These are phyloP conservation scores for Fragilariopsis cylindrus DNA, from an alignment of 108 stramenopile species.

Conservation along the genomic window DNA sequence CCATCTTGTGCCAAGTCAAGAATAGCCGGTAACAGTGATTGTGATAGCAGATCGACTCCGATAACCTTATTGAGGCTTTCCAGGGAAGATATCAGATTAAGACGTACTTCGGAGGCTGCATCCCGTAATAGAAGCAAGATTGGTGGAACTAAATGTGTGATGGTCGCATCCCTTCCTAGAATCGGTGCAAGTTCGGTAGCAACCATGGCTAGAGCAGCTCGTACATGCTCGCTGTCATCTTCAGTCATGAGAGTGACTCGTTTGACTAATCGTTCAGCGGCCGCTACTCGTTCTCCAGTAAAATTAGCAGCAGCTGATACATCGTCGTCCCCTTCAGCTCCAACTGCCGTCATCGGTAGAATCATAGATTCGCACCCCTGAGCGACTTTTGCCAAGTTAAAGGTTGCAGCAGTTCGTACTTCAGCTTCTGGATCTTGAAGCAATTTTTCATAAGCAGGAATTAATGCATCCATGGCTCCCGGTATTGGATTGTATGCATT, in stretches of 20 bases:
- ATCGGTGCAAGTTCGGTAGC: constrained; percentile 91
- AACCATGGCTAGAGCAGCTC: constrained; percentile 92
- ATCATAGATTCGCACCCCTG: constrained; percentile 42
- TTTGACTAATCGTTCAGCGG: constrained; percentile 76
- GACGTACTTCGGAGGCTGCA: constrained; percentile 90
- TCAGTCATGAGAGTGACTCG: constrained; percentile 75
- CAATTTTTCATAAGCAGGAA: constrained; percentile 86
- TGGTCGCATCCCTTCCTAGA: constrained; percentile 87
- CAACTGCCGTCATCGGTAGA: constrained; percentile 52
- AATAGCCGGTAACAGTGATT: constrained; percentile 95
- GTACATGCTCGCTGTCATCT: constrained; percentile 89
- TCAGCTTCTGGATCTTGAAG: constrained; percentile 92
- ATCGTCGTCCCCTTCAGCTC: constrained; percentile 23
- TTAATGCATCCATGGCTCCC: constrained; percentile 67
- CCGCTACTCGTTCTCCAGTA: constrained; percentile 48
- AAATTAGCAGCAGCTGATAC: constrained; percentile 11
- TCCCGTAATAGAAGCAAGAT: constrained; percentile 94
- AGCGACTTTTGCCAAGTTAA: constrained; percentile 82
- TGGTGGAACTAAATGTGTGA: constrained; percentile 90
- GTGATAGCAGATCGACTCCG: constrained; percentile 91
- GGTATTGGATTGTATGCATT: constrained; percentile 59
- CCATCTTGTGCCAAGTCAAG: constrained; percentile 94
- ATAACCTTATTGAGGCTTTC: constrained; percentile 92
- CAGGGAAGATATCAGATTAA: constrained; percentile 95
- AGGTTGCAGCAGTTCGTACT: constrained; percentile 92